Percentiles rank a stretch among this genome's conserved stretches.
These are phyloP conservation scores for Globisporangium parvum DNA, from an alignment of 352 stramenopile species.

Conservation along the genomic window DNA sequence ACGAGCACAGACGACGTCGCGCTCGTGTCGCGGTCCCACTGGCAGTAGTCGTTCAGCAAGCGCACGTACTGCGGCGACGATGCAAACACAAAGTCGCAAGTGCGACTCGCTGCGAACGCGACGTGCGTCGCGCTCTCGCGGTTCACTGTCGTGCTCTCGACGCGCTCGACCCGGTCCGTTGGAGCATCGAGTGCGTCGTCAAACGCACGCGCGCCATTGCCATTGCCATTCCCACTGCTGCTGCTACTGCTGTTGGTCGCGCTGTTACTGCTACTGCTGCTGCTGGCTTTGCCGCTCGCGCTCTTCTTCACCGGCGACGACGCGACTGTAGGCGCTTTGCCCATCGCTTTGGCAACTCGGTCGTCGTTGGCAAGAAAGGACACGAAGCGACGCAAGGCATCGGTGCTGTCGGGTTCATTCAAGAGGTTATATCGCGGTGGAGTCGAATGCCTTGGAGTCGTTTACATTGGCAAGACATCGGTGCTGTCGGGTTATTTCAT, in stretches of 20 bases:
- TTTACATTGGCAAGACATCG: too few relatives aligned
- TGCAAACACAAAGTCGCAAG: slow-evolving; percentile 61
- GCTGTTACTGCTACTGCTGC: too few relatives aligned
- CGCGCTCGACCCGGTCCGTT: slow-evolving; percentile 20
- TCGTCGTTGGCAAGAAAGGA: too few relatives aligned
- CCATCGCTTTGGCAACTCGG: too few relatives aligned
- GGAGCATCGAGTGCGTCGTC: slow-evolving; percentile 16
- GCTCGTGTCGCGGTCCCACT: slow-evolving; percentile 23
- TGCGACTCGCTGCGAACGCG: slow-evolving; percentile 70
- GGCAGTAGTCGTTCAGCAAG: slow-evolving; percentile 68
- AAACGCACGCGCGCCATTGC: slow-evolving; percentile 11
- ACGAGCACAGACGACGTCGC: slow-evolving; percentile 39
- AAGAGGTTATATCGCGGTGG: too few relatives aligned
- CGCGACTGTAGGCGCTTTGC: slow-evolving; percentile 17
- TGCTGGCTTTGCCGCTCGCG: background rate
- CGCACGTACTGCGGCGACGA: slow-evolving; percentile 54
- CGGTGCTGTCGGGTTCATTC: too few relatives aligned
- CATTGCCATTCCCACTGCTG: slow-evolving; percentile 10
- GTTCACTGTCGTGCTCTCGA: slow-evolving; percentile 67
- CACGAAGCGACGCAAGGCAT: too few relatives aligned
- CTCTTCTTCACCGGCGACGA: slow-evolving; percentile 27
- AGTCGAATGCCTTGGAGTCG: too few relatives aligned
- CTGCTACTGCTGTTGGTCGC: slow-evolving; percentile 3
- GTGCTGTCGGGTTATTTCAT: too few relatives aligned
- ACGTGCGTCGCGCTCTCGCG: slow-evolving; percentile 66